phyloP scores from a whole-genome alignment of 2,329 filamentous ascomycete genomes.

The Trichoderma gracile region DNA sequence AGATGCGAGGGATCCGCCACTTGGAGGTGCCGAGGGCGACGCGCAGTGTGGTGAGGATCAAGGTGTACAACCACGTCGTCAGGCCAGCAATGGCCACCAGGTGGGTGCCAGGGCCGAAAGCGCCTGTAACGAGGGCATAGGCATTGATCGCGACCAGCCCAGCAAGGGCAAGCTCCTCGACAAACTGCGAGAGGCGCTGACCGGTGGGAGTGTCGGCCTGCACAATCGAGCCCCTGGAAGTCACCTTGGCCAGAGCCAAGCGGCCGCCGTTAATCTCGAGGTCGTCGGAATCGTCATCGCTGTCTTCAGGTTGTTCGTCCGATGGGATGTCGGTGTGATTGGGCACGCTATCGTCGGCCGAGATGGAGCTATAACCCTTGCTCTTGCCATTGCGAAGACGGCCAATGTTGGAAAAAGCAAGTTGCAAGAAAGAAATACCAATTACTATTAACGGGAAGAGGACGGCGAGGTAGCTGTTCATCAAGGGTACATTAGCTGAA shows the following conservation, averaged over 20 bases:
- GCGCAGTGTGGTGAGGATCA: constrained; percentile 71
- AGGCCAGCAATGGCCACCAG: constrained; percentile 67
- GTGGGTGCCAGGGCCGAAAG: constrained; percentile 59
- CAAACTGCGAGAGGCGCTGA: constrained; percentile 66
- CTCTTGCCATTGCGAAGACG: constrained; percentile 53
- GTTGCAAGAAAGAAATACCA: constrained; percentile 66
- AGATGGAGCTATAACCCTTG: constrained; percentile 59
- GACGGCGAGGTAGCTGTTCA: constrained; percentile 54
- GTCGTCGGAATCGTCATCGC: constrained; percentile 57
- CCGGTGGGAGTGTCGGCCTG: constrained; percentile 75
- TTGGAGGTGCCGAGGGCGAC: constrained; percentile 65
- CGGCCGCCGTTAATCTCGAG: constrained; percentile 60
- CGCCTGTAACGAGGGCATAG: constrained; percentile 60
- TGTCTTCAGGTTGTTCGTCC: constrained; percentile 42
- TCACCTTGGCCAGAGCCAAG: constrained; percentile 59
- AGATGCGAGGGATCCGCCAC: constrained; percentile 71
- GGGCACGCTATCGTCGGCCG: constrained; percentile 46
- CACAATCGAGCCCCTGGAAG: constrained; percentile 64
- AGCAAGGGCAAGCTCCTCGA: constrained; percentile 75
- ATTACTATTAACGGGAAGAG: constrained; percentile 75
- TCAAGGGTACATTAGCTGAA: constrained; percentile 14
- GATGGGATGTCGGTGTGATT: constrained; percentile 56
- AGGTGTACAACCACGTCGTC: constrained; percentile 76
- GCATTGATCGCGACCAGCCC: constrained; percentile 71
- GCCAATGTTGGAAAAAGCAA: constrained; percentile 59